Base-by-base conservation (phyloP, 805 yeast genomes). In the Pichia paraexigua region DNA sequence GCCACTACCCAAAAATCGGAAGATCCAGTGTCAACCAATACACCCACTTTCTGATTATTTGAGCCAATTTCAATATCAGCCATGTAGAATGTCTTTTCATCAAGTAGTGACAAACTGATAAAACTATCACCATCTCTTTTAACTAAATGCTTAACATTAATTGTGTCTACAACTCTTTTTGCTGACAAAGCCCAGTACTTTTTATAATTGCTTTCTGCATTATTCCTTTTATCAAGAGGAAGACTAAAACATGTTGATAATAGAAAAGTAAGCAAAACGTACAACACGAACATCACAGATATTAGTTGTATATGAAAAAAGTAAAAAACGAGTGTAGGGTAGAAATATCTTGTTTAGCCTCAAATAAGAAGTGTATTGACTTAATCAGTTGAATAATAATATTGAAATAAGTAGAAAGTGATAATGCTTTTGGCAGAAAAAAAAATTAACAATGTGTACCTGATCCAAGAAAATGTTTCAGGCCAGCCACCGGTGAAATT, bases 11-110 rank as follows among this genome's bases (percentile, higher is more conserved):
- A 85, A 21, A 86, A 67, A 63, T 85, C 91, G 0, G 86, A 76
- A 0, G 90, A 83, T 2, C 92, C 94, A 1, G 91, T 85, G 60
- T 85, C 94, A 17, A 85, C 63, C 37, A 83, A 64, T 11, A 84
- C 79, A 12, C 71, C 72, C 9, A 84, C 71, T 18, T 71, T 65
- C 60, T 83, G 84, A 0, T 70, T 59, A 2, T 82, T 76, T 0
- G 87, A 76, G 5, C 94, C 92, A 21, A 85, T 62, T 24, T 64
- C 58, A 32, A 79, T 53, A 6, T 66, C 67, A 2, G 74, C 77
- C 20, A 76, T 65, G 57, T 77, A 79, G 55, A 77, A 79, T 8
- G 71, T 63, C 15, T 60, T 54, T 48, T 70, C 67, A 55, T 77
- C 76, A 12, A 59, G 56, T 15, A 78, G 55, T 12, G 58, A 65